Percentiles rank a stretch among this genome's conserved stretches.
Conservation (phyloP, 805 yeast species). For the Yamadazyma takamatsuzukensis region DNA sequence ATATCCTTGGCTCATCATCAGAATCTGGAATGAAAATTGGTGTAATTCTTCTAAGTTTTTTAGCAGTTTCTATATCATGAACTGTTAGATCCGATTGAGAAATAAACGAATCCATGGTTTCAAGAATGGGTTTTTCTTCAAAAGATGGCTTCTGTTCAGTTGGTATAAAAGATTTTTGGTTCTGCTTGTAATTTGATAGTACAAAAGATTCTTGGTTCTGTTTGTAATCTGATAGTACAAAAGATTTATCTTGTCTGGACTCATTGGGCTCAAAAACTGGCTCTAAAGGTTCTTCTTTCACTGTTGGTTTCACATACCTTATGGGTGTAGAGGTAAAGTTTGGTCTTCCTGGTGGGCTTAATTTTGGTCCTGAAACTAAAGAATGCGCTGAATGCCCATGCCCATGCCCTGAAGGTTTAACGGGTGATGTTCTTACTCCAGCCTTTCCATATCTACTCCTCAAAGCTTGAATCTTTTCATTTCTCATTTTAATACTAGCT, state of each 20-base stretch:
- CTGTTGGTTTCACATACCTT: not conserved
- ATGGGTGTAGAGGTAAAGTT: slow-evolving; percentile 8
- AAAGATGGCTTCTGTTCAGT: too few species aligned
- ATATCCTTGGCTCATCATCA: slow-evolving; percentile 23
- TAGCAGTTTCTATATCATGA: slow-evolving; percentile 29
- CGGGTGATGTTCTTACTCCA: slow-evolving; percentile 8
- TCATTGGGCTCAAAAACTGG: too few species aligned
- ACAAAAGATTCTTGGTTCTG: too few species aligned
- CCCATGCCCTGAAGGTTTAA: slow-evolving; percentile 5
- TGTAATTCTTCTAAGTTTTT: slow-evolving; percentile 27
- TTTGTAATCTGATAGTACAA: too few species aligned
- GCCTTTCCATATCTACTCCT: slow-evolving; percentile 28
- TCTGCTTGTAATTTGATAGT: too few species aligned
- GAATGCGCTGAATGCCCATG: too few species aligned
- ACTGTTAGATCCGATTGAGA: not conserved
- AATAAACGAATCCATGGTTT: not conserved
- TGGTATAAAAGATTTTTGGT: too few species aligned
- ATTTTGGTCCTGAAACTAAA: slow-evolving; percentile 3
- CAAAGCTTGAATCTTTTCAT: slow-evolving; percentile 31
- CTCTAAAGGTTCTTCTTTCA: too few species aligned
- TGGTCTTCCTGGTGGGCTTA: slow-evolving; percentile 13
- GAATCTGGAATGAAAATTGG: slow-evolving; percentile 37
- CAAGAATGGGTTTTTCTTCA: too few species aligned
- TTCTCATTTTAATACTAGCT: slow-evolving; percentile 33
- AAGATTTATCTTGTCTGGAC: too few species aligned